Evolutionary conservation across 2,329 filamentous ascomycete genomes (phyloP), one percentile per base, ranked within the genome.

Genomic region (Fusarium compactum): DNA sequence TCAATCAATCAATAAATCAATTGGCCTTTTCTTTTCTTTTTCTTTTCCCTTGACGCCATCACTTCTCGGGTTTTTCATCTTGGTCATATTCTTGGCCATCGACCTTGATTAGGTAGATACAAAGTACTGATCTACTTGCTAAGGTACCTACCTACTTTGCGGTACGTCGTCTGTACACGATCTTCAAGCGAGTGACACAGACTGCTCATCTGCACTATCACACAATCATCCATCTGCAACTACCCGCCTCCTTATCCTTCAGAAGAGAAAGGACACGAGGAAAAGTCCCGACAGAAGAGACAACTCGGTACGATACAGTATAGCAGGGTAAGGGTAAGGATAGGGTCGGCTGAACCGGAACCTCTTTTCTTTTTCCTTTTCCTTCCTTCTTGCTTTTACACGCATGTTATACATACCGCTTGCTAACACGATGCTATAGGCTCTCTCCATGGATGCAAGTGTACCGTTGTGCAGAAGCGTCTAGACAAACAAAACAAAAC

Each of bases 361-460:
- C 27, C 9, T 20, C 38, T 52, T 27, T 18, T 38, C 25, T 32
- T 32, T 38, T 25, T n/a, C 48, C 11, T 52, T 18, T 41, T 20
- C 32, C 12, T 40, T 25, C 22, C 38, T 52, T 52, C 16, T n/a
- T 38, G 34, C 34, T 38, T 38, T 38, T n/a, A 38, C 34, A 4
- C 29, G 34, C 34, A 11, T 38, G 34, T 38, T 22, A 18, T 32
- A 55, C 41, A 32, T n/a, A 30, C 30, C 30, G 34, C 24, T 47
- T 25, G 41, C 54, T 65, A 38, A 65, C 41, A 51, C 60, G 12
- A 52, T 51, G 38, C 25, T 46, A 38, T 29, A 53, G 47, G 47
- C 16, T 65, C 60, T 62, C 70, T 71, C 71, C 54, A 74, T 73
- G 67, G 67, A 74, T 71, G 65, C 61, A 63, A 75, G 72, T 65